These are phyloP conservation scores for Entomortierella lignicola DNA, from an alignment of 192 early-diverging fungal genomes.

Conservation along the genomic window DNA sequence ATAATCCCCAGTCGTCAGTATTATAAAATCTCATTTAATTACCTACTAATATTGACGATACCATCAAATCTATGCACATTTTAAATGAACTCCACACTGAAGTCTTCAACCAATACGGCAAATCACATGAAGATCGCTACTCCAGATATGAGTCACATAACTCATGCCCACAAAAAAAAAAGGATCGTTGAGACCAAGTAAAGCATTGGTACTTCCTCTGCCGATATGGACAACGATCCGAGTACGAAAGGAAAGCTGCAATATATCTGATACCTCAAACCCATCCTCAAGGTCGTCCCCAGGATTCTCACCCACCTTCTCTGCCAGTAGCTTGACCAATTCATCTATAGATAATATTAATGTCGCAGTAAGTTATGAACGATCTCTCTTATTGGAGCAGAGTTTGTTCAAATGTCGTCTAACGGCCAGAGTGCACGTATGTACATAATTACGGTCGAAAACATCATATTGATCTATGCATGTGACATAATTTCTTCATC, in stretches of 20 bases:
- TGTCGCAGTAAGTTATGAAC: not conserved
- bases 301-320: slow-evolving; percentile 1
- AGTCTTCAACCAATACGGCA: not conserved
- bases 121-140: not conserved
- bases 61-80: too few relatives aligned
- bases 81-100: too few relatives aligned
- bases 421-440: not conserved
- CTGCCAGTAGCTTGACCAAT: not conserved
- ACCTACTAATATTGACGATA: too few relatives aligned
- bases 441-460: not conserved
- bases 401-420: not conserved
- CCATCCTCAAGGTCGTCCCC: not conserved
- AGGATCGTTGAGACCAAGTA: not conserved
- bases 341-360: slow-evolving; percentile 11
- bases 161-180: slow-evolving; percentile 16
- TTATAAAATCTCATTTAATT: too few relatives aligned
- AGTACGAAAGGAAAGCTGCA: not conserved
- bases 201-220: not conserved
- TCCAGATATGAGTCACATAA: slow-evolving; percentile 1
- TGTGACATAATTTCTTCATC: not conserved
- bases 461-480: not conserved
- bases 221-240: not conserved
- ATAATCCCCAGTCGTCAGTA: too few relatives aligned
- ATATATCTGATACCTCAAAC: slow-evolving; percentile 7
- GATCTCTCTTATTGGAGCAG: not conserved